Conservation (phyloP, 192 early-diverging fungal genomes). For the Podila epicladia region DNA sequence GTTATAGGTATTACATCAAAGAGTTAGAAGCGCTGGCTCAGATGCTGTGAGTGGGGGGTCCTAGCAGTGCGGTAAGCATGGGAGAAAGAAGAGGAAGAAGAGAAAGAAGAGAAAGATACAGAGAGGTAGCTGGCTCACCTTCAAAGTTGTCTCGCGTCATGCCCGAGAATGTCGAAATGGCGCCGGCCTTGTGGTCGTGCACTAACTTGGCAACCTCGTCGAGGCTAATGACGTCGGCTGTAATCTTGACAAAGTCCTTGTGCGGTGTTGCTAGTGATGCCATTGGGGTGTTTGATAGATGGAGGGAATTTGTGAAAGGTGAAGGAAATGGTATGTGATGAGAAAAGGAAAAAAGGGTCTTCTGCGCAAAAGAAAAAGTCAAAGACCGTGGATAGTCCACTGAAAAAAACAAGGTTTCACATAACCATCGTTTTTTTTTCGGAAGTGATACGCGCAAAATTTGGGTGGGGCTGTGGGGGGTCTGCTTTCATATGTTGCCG, state of each 20-base stretch:
- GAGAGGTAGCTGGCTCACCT: conserved; percentile 54
- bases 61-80: background rate
- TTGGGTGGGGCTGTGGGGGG: background rate
- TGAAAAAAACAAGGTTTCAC: background rate
- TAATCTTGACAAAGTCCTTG: conserved; percentile 65
- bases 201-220: conserved; percentile 71
- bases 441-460: background rate
- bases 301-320: background rate
- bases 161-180: conserved; percentile 88
- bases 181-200: conserved; percentile 78
- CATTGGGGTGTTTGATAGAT: background rate
- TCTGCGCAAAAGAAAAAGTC: background rate
- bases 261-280: background rate
- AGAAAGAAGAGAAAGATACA: conserved; percentile 1
- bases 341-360: background rate
- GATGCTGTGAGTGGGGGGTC: background rate
- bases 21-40: background rate
- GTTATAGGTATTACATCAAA: too few species aligned
- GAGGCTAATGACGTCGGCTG: conserved; percentile 64
- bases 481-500: background rate
- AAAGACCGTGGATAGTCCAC: background rate
- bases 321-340: background rate
- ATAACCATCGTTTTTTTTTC: background rate
- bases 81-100: conserved; percentile 10
- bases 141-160: conserved; percentile 88